These are phyloP conservation scores for Sherardia arvensis DNA, from an alignment of 257 asterid species.

Conservation along the genomic window DNA sequence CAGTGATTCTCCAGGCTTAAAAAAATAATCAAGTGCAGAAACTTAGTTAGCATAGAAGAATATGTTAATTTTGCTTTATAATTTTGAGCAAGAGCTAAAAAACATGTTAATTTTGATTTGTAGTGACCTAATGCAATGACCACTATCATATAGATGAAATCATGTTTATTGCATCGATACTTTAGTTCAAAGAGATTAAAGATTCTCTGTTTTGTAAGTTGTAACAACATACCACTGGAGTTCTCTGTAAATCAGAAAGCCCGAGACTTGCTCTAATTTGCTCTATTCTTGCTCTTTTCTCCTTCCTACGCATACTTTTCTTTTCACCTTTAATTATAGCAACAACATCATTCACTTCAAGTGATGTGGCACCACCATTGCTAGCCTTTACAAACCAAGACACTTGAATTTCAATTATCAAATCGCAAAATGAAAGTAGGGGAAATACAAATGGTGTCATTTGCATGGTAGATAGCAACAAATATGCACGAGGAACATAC, in stretches of 20 bases:
- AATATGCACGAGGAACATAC: slow-evolving; percentile 26
- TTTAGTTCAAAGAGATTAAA: too few relatives aligned
- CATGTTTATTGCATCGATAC: neutral
- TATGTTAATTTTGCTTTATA: neutral
- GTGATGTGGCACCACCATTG: slow-evolving; percentile 31
- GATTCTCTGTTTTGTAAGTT: neutral
- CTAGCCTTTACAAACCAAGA: slow-evolving; percentile 33
- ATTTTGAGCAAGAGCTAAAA: neutral
- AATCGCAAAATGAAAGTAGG: neutral
- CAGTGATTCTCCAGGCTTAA: slow-evolving; percentile 84
- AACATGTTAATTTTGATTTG: neutral
- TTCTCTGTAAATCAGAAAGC: slow-evolving; percentile 95
- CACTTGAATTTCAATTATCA: neutral
- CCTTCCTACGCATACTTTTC: slow-evolving; percentile 77
- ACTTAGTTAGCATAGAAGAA: slow-evolving; percentile 1
- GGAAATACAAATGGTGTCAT: neutral
- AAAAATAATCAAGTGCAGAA: slow-evolving; percentile 11
- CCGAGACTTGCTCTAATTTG: slow-evolving; percentile 97
- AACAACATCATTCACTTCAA: slow-evolving; percentile 76
- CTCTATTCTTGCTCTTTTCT: slow-evolving; percentile 77
- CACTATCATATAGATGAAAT: neutral
- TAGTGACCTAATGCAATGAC: neutral
- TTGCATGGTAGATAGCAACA: neutral
- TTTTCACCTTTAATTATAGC: slow-evolving; percentile 86
- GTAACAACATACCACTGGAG: slow-evolving; percentile 57